Evolutionary conservation across 495 filamentous ascomycete genomes (phyloP).

Genomic region (Corynascus novoguineensis): DNA sequence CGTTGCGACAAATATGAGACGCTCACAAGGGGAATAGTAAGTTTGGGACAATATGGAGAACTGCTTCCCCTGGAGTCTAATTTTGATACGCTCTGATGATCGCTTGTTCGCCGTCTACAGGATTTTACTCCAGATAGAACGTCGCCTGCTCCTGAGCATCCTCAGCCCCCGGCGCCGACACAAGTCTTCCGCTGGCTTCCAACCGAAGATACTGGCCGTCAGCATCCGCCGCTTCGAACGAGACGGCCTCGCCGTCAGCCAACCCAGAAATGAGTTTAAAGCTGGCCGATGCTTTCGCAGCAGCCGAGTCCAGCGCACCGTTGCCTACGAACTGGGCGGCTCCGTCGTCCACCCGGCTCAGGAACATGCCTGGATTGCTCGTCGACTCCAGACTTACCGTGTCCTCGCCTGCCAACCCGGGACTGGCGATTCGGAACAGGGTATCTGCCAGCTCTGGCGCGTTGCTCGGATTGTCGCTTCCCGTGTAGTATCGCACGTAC

Average conservation of each 20-base stretch:
- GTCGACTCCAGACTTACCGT: slow-evolving; percentile 23
- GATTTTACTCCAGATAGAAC: slow-evolving; percentile 16
- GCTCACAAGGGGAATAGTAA: too few species aligned
- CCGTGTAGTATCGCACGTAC: slow-evolving; percentile 13
- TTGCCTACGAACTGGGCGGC: slow-evolving; percentile 14
- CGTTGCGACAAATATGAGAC: too few species aligned
- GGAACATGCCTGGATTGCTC: slow-evolving; percentile 17
- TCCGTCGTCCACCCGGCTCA: slow-evolving; percentile 9
- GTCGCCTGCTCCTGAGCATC: slow-evolving; percentile 4
- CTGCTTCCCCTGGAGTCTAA: too few species aligned
- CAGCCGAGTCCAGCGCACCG: slow-evolving; percentile 8
- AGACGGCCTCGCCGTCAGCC: slow-evolving; percentile 12
- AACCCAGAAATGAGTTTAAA: slow-evolving; percentile 16
- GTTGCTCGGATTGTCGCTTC: neutral
- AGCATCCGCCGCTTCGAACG: slow-evolving; percentile 17
- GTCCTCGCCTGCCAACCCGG: slow-evolving; percentile 15
- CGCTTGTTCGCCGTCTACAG: neutral
- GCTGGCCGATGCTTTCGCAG: slow-evolving; percentile 15
- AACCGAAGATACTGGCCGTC: slow-evolving; percentile 15
- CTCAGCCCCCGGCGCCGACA: neutral
- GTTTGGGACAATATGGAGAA: too few species aligned
- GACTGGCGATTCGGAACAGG: slow-evolving; percentile 18
- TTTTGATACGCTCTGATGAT: neutral
- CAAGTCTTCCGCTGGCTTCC: slow-evolving; percentile 4
- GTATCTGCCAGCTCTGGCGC: slow-evolving; percentile 15